Percentiles rank a stretch among this genome's conserved stretches.
Conservation (phyloP, 1,284 basidiomycete genomes). For the Rhodotorula sp. region DNA sequence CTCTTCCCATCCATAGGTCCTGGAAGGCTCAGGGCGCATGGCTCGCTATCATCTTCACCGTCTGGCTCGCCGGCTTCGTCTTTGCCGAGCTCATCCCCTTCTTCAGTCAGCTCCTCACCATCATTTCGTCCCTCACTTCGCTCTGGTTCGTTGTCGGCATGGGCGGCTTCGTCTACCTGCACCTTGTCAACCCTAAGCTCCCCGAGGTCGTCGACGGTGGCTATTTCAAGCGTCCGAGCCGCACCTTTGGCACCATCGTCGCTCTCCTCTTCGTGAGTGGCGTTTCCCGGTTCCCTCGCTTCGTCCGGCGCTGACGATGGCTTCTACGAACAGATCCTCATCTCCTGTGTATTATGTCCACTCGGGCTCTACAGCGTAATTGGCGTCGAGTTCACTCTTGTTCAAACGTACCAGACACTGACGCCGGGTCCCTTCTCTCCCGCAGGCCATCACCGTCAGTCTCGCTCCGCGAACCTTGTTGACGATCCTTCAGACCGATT, state of each 20-base stretch:
- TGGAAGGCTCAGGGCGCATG: conserved; percentile 11
- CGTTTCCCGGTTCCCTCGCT: neutral
- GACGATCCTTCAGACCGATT: too few relatives aligned
- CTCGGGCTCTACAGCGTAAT: neutral
- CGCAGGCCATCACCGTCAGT: too few relatives aligned
- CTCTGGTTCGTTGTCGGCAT: conserved; percentile 17
- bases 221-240: neutral
- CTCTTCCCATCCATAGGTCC: too few relatives aligned
- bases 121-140: conserved; percentile 11
- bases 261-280: neutral
- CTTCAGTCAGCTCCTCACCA: conserved; percentile 20
- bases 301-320: neutral
- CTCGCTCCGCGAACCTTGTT: too few relatives aligned
- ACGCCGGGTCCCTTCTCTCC: too few relatives aligned
- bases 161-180: conserved; percentile 6
- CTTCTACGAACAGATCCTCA: conserved; percentile 1
- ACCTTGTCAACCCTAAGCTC: conserved; percentile 1
- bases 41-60: conserved; percentile 6
- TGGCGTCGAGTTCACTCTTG: too few relatives aligned
- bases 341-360: neutral
- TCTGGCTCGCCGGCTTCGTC: conserved; percentile 9
- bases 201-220: neutral
- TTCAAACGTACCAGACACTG: too few relatives aligned
- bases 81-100: conserved; percentile 23
- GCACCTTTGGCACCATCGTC: neutral